Base-by-base conservation (phyloP, 176 grass and related monocot species). In the Triticum urartu region DNA sequence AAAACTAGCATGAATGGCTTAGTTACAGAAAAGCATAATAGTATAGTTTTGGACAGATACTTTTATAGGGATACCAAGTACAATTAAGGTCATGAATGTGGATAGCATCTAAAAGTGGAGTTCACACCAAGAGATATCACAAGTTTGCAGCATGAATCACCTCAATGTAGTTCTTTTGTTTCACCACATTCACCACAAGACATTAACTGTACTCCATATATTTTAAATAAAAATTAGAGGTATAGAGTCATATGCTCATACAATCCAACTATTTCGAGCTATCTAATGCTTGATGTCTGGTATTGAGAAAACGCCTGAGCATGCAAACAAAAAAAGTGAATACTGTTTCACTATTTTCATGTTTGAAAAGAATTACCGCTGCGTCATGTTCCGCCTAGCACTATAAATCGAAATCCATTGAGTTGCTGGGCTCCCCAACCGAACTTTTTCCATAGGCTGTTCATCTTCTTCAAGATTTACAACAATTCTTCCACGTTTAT, bases 351-450 rank as follows among this genome's bases (percentile, higher is more conserved):
- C 7, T 3, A 40, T 8, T 50, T 79, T 8, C 24, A 91, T 48
- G 42, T 81, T 62, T 48, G 7, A 40, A 72, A 14, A 47, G 1
- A 83, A 67, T 62, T 89, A 97, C 92, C 92, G 90, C 54, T 97
- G 95, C 70, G 92, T 97, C 86, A 88, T 94, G 43, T 88, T 88
- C 36, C 54, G 25, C 63, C 90, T 91, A 91, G 88, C 86, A 89
- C 87, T 92, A 82, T 97, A 97, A 83, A 94, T 84, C 38, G 95
- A 97, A 83, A 97, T 89, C 95, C 95, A 97, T 61, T 97, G 95
- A 77, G 84, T 79, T 34, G 88, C 92, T 73, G 90, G 88, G 38
- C 35, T 86, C 43, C 92, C 92, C 58, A 81, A 89, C 22, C 95
- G 82, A 62, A 94, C 68, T 78, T 92, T 94, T 79, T 97, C 94